Evolutionary conservation across 192 early-diverging fungal species (phyloP).

Genomic region (Coemansia sp.): DNA sequence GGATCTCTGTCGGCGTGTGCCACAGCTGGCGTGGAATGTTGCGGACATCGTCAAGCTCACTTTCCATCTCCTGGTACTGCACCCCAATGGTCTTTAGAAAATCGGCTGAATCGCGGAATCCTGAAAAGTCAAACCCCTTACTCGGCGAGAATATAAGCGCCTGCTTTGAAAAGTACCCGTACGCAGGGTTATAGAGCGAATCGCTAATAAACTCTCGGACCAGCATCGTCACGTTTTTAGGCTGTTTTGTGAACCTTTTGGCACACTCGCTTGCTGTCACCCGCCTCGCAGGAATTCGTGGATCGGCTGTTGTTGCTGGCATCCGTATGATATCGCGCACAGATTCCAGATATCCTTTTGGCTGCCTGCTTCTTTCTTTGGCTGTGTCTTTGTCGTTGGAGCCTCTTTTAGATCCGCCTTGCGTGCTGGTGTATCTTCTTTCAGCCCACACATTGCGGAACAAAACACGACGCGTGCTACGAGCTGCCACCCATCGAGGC

Average conservation of each 20-base stretch:
- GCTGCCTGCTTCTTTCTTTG: neutral
- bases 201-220: slow-evolving; percentile 91
- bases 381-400: neutral
- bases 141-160: slow-evolving; percentile 77
- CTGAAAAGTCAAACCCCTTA: slow-evolving; percentile 61
- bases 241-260: slow-evolving; percentile 39
- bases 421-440: neutral
- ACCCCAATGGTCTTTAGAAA: slow-evolving; percentile 73
- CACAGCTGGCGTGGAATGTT: slow-evolving; percentile 85
- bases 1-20: slow-evolving; percentile 97
- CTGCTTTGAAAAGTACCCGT: slow-evolving; percentile 97
- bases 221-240: slow-evolving; percentile 65
- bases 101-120: slow-evolving; percentile 67
- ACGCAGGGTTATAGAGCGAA: slow-evolving; percentile 91
- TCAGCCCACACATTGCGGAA: neutral
- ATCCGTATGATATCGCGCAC: slow-evolving; percentile 44
- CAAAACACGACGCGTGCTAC: neutral
- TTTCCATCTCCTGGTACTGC: slow-evolving; percentile 78
- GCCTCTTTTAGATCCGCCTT: neutral
- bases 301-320: slow-evolving; percentile 46
- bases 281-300: slow-evolving; percentile 29
- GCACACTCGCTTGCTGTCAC: slow-evolving; percentile 48
- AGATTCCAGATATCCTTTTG: slow-evolving; percentile 38
- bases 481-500: neutral
- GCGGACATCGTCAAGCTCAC: slow-evolving; percentile 71